These are phyloP conservation scores for Polysphondylium violaceum DNA, from an alignment of 78 protist species.

Conservation along the genomic window DNA sequence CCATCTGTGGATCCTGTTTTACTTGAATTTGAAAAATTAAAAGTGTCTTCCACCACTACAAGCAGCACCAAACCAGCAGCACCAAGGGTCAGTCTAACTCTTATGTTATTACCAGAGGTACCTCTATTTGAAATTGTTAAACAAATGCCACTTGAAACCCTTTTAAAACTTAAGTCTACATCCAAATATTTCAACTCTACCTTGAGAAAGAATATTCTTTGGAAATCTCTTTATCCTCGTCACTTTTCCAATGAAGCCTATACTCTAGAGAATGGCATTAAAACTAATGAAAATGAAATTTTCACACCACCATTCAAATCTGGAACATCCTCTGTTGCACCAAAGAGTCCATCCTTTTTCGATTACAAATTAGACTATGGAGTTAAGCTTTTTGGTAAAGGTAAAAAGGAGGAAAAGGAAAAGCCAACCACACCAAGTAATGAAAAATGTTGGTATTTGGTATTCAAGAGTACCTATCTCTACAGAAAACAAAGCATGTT, in stretches of 20 bases:
- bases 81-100: background rate
- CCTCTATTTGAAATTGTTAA: background rate
- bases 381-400: no score
- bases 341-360: no score
- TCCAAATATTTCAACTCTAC: slow-evolving; percentile 8
- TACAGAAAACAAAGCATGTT: background rate
- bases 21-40: background rate
- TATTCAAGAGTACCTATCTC: background rate
- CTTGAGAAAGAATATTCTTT: slow-evolving; percentile 14
- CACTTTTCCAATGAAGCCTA: slow-evolving; percentile 7
- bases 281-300: background rate
- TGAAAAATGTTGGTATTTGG: slow-evolving; percentile 12
- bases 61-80: background rate
- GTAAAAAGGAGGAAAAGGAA: background rate
- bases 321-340: no score
- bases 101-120: slow-evolving; percentile 4
- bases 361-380: no score
- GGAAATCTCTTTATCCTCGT: slow-evolving; percentile 24
- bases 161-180: background rate
- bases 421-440: background rate
- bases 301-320: background rate
- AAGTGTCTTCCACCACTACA: background rate
- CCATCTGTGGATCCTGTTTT: slow-evolving; percentile 7
- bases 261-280: background rate
- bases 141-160: background rate